Evolutionary conservation across 2,329 filamentous ascomycete species (phyloP), one percentile per base, ranked within the genome.

Genomic region (Nakataea oryzae): DNA sequence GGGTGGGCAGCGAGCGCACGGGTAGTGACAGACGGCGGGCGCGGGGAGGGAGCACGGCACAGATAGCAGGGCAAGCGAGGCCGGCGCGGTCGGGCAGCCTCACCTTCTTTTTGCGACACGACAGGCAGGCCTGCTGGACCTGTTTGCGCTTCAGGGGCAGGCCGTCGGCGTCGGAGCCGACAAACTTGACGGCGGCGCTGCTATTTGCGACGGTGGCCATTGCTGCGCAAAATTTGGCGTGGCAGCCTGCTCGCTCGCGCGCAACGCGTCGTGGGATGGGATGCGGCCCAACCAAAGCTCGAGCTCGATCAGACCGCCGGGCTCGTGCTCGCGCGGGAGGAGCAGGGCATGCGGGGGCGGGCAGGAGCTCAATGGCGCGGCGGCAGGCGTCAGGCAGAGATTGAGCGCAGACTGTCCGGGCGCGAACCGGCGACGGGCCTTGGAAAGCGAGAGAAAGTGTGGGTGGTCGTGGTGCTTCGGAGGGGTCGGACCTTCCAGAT

Each of bases 111-210:
- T 77, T 79, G 5, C 83, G 79, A 66, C 84, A 86, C 2, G 74
- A 71, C 0, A 76, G 74, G 65, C 84, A 86, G 5, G 84, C 84
- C 32, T 85, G 82, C 63, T 79, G 77, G 27, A 84, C 81, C 68
- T 86, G 84, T 65, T 83, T 83, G 60, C 83, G 74, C 73, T 86
- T 86, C 62, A 83, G 74, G 5, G 82, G 82, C 63, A 85, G 71
- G 24, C 82, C 82, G 28, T 74, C 74, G 7, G 75, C 74, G 70
- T 85, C 81, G 14, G 81, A 80, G 61, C 78, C 81, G 63, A 86
- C 79, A 69, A 86, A 86, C 67, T 79, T 83, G 70, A 85, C 81
- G 6, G 65, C 62, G 27, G 59, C 58, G 32, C 58, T 54, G 32
- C n/a, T 28, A 24, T 27, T 54, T 34, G 47, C 41, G 58, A 34